Percentiles rank a stretch among this genome's conserved stretches.
Conservation (phyloP, 164 flowering plant genomes). For the Euptelea pleiosperma region DNA sequence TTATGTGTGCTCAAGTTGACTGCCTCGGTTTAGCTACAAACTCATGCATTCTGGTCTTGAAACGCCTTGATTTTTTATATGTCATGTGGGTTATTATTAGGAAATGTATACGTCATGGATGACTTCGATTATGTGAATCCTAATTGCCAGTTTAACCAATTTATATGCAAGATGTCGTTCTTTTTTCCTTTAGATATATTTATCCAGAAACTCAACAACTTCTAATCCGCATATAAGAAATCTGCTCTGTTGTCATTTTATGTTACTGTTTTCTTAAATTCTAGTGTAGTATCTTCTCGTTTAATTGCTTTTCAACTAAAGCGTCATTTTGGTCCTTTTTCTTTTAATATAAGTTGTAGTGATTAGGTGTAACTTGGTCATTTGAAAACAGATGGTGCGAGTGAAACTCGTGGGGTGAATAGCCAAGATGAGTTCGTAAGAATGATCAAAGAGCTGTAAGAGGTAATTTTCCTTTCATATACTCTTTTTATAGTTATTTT, state of each 20-base stretch:
- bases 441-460: conserved; percentile 56
- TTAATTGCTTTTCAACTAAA: not conserved
- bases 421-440: conserved; percentile 57
- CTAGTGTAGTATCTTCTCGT: not conserved
- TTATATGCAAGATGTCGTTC: not conserved
- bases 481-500: not conserved
- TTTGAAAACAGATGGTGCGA: conserved; percentile 50
- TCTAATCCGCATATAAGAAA: not conserved
- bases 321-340: not conserved
- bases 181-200: not conserved
- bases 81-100: no score
- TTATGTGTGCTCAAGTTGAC: no score
- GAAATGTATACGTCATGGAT: no score
- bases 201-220: no score
- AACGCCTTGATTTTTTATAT: no score
- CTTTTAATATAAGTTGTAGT: conserved; percentile 9
- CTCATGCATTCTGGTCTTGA: no score
- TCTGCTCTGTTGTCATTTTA: not conserved
- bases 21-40: no score
- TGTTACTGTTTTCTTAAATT: not conserved
- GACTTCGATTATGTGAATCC: no score
- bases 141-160: not conserved
- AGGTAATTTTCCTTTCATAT: conserved; percentile 35
- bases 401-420: conserved; percentile 64
- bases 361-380: conserved; percentile 11